Evolutionary conservation across 768 basidiomycete genomes (phyloP), one percentile per base, ranked within the genome.

Genomic region (Hygrophorus pudorinus): DNA sequence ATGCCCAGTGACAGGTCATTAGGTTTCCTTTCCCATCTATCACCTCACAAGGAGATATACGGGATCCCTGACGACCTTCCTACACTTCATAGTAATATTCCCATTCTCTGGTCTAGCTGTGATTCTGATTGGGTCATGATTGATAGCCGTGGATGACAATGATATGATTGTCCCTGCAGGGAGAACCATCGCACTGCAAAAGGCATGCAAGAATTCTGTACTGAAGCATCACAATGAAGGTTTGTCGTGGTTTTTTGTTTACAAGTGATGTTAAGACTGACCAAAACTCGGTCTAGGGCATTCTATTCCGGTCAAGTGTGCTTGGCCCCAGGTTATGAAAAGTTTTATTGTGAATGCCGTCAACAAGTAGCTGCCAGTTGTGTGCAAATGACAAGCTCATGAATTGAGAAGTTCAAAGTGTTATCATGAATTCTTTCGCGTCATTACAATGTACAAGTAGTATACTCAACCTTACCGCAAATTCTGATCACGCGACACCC

Each of bases 11-110:
- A 24, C 24, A 24, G 24, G 24, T 24, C 24, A 24, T 7, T 24
- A 52, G 54, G 54, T 2, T 50, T 51, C 18, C 45, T 55, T 12
- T 55, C 54, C 29, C 49, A 53, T 28, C 21, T 17, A 4, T 46
- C 46, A 3, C 54, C 52, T 4, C 52, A 55, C 20, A 52, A 48
- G 18, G 50, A 53, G n/a, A 49, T 55, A 42, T 55, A 55, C 35
- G 52, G 50, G 9, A 48, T 53, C 5, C 54, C 52, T 16, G 48
- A 51, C 16, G 41, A 39, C 14, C 44, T 55, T 2, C 54, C 54
- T 3, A 55, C 54, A 16, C 38, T 55, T 18, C 54, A 55, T 28
- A 55, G 52, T 55, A 42, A 45, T n/a, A 20, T 38, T 10, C 13
- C 28, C 7, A 21, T 28, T 16, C 30, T 31, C 18, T 20, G 10